Evolutionary conservation across 2,329 filamentous ascomycete genomes (phyloP).

Genomic region (Colletotrichum musicola): DNA sequence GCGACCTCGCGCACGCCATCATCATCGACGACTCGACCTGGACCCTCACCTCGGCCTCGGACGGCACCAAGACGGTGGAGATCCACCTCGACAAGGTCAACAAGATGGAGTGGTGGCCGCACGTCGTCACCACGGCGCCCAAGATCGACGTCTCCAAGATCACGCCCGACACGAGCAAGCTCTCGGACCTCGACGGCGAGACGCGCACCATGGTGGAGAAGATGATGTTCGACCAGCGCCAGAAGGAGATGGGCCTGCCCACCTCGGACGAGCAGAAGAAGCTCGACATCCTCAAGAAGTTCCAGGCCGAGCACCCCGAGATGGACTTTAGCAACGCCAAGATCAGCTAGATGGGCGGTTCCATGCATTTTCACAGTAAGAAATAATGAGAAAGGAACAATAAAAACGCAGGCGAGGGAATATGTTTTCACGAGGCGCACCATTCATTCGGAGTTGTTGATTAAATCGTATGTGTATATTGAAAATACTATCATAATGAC

Average conservation of each 20-base stretch:
- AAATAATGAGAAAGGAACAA: neutral
- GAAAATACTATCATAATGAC: constrained; percentile 7
- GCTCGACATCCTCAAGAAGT: constrained; percentile 91
- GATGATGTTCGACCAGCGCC: constrained; percentile 99
- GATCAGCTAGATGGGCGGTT: constrained; percentile 54
- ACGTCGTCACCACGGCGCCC: constrained; percentile 88
- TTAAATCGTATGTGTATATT: constrained; percentile 4
- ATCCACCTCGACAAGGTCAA: constrained; percentile 96
- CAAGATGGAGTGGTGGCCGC: constrained; percentile 98
- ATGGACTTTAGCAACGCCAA: constrained; percentile 81
- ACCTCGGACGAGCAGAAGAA: constrained; percentile 97
- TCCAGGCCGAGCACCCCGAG: constrained; percentile 83
- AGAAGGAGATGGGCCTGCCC: constrained; percentile 92
- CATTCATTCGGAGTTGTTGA: neutral
- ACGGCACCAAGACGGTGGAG: constrained; percentile 77
- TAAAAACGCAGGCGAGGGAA: neutral
- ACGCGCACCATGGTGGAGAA: constrained; percentile 99
- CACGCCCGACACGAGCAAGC: constrained; percentile 89
- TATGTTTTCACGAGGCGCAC: neutral
- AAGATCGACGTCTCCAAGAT: constrained; percentile 97
- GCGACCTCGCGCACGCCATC: constrained; percentile 85
- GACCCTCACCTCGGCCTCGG: constrained; percentile 81
- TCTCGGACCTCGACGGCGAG: constrained; percentile 93
- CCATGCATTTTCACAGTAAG: neutral
- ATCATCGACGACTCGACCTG: constrained; percentile 90